These are phyloP conservation scores for Suillus brevipes DNA, from an alignment of 768 basidiomycete species.

Conservation along the genomic window DNA sequence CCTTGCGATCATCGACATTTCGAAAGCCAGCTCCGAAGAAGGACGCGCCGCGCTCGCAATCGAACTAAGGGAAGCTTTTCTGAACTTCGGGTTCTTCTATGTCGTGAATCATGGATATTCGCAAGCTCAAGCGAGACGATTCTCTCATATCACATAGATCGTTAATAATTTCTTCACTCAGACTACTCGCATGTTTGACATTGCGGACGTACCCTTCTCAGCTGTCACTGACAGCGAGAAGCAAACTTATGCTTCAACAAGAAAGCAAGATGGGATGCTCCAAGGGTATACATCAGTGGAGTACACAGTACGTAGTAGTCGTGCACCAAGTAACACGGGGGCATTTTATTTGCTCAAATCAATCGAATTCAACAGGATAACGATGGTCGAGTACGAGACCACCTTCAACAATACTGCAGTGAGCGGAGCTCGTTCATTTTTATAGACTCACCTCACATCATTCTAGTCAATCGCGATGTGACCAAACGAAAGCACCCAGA, in stretches of 20 bases:
- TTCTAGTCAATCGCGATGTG: constrained; percentile 51
- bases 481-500: constrained; percentile 49
- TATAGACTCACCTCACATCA: neutral
- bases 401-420: constrained; percentile 66
- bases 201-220: constrained; percentile 48
- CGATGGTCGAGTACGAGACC: constrained; percentile 60
- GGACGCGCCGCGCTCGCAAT: constrained; percentile 38
- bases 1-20: constrained; percentile 53
- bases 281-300: constrained; percentile 53
- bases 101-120: constrained; percentile 40
- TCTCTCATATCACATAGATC: neutral
- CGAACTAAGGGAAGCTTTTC: constrained; percentile 48
- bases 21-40: constrained; percentile 38
- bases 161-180: constrained; percentile 16
- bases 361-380: constrained; percentile 45
- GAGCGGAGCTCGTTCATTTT: constrained; percentile 14
- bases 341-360: neutral
- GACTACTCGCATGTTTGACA: constrained; percentile 49
- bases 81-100: constrained; percentile 43
- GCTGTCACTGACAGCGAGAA: constrained; percentile 45
- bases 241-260: constrained; percentile 36
- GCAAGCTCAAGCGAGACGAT: constrained; percentile 33
- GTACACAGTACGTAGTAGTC: constrained; percentile 41
- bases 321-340: neutral
- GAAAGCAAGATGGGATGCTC: constrained; percentile 46